phyloP scores from a whole-genome alignment of 805 yeast genomes.

The Barnettozyma salicaria region DNA sequence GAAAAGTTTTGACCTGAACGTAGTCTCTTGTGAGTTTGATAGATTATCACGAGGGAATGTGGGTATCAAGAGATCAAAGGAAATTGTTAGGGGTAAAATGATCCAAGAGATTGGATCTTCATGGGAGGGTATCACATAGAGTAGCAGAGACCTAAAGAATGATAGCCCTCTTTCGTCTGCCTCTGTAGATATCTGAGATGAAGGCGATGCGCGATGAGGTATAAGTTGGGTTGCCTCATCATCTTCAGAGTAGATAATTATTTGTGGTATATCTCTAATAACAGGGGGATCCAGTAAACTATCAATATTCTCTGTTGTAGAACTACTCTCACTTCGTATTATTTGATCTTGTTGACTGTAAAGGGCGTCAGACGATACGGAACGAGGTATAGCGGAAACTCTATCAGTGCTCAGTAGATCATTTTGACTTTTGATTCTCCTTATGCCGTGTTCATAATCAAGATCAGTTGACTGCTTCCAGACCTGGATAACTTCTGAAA shows the following conservation, averaged over 20 bases:
- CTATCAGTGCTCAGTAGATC: not conserved
- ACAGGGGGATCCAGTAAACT: not conserved
- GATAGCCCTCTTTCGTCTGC: not conserved
- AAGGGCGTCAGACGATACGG: not conserved
- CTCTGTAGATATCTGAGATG: not conserved
- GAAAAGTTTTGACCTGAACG: not conserved
- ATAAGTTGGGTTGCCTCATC: conserved; percentile 2
- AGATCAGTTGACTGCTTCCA: conserved; percentile 1
- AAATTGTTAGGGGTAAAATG: conserved; percentile 2
- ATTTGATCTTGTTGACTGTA: not conserved
- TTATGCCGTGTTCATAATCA: not conserved
- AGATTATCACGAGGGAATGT: conserved; percentile 1
- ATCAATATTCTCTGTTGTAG: not conserved
- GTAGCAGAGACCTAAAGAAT: not conserved
- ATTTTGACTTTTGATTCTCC: conserved; percentile 3
- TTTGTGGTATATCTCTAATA: not conserved
- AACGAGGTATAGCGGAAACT: not conserved
- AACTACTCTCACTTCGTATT: not conserved
- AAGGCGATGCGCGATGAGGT: not conserved
- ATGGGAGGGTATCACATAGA: not conserved
- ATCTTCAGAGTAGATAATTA: not conserved
- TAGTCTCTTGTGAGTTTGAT: no score
- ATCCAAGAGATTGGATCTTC: not conserved
- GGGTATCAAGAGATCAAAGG: conserved; percentile 8
- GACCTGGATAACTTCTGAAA: conserved; percentile 1